Conservation (phyloP, 192 early-diverging fungal species). For the Spizellomyces punctatus region DNA sequence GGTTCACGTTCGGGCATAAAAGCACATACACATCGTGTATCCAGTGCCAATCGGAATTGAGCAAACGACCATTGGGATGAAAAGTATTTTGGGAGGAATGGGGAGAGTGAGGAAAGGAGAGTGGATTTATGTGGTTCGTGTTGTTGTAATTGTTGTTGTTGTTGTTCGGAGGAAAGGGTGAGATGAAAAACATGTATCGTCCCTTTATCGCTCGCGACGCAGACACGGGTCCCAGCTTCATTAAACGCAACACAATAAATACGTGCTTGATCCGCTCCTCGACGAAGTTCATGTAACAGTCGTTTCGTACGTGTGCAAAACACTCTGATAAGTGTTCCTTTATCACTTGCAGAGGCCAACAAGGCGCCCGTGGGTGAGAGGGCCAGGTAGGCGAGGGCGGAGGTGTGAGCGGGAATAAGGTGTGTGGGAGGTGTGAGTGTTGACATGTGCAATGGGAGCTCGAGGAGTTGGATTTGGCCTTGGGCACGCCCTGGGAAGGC, state of each 20-base stretch:
- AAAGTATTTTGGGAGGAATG: constrained; percentile 86
- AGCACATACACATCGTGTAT: constrained; percentile 78
- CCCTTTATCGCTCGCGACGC: constrained; percentile 88
- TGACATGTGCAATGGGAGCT: neutral
- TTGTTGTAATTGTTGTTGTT: constrained; percentile 23
- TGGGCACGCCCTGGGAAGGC: constrained; percentile 81
- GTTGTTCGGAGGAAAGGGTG: constrained; percentile 27
- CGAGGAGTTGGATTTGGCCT: constrained; percentile 83
- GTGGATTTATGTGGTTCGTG: constrained; percentile 29
- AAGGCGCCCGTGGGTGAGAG: constrained; percentile 76
- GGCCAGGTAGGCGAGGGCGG: constrained; percentile 75
- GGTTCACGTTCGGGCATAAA: constrained; percentile 54
- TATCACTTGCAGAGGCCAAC: constrained; percentile 84
- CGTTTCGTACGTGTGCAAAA: constrained; percentile 67
- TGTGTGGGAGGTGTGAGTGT: constrained; percentile 45
- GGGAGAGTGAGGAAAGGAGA: constrained; percentile 32
- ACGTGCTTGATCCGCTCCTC: constrained; percentile 85
- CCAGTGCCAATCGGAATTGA: constrained; percentile 75
- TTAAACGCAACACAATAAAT: constrained; percentile 92
- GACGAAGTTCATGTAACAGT: constrained; percentile 80
- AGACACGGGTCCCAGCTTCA: constrained; percentile 71
- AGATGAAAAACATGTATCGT: constrained; percentile 94
- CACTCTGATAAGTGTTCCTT: constrained; percentile 90
- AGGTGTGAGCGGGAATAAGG: constrained; percentile 83
- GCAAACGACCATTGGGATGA: constrained; percentile 94